Evolutionary conservation across 305 asterid genomes (phyloP).

Genomic region (Rubia occidens): DNA sequence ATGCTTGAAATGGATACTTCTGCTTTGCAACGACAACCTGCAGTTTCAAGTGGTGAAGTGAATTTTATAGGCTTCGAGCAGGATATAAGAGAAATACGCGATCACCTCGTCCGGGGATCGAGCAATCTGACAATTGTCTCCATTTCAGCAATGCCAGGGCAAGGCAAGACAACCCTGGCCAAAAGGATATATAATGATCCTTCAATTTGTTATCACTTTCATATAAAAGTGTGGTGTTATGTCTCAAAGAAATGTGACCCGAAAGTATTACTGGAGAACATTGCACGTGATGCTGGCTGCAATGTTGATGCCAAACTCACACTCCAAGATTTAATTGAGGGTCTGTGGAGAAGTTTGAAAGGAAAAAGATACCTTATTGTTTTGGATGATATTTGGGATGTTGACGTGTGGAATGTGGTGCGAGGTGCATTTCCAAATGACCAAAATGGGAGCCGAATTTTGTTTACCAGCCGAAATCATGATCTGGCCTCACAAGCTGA

Average conservation of each 20-base stretch:
- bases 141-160: constrained; percentile 20
- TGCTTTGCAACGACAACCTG: too few relatives aligned
- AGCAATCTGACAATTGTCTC: constrained; percentile 15
- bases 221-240: neutral
- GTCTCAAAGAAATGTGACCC: constrained; percentile 3
- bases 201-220: neutral
- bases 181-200: neutral
- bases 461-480: neutral
- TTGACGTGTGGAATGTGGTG: neutral
- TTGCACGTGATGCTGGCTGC: too few relatives aligned
- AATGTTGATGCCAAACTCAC: too few relatives aligned
- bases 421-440: constrained; percentile 9
- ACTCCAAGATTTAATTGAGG: too few relatives aligned
- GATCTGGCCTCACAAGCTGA: neutral
- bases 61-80: constrained; percentile 19
- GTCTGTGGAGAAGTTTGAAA: neutral
- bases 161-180: constrained; percentile 18
- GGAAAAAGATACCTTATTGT: constrained; percentile 12
- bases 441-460: neutral
- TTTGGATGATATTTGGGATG: constrained; percentile 14
- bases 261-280: constrained; percentile 3
- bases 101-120: constrained; percentile 18
- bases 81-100: constrained; percentile 21
- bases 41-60: too few relatives aligned
- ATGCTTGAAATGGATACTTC: too few relatives aligned